Percentiles rank a stretch among this genome's conserved stretches.
phyloP scores from a whole-genome alignment of 805 yeast genomes.

The Saturnispora saitoi region DNA sequence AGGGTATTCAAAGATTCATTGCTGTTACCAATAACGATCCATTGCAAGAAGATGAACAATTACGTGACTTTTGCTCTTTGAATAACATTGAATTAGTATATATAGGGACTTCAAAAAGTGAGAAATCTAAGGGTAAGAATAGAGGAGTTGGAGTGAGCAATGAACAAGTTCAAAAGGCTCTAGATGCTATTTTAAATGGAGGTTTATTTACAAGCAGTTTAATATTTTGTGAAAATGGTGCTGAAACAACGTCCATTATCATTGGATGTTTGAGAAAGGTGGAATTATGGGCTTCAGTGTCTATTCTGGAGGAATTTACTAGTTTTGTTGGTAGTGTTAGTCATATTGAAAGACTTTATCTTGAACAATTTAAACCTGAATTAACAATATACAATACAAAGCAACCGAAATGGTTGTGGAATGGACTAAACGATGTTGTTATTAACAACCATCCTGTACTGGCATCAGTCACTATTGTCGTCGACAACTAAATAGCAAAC shows the following conservation, averaged over 20 bases:
- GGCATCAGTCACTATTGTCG: not conserved
- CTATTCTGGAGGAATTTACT: conserved; percentile 79
- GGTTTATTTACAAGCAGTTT: conserved; percentile 44
- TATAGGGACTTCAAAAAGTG: conserved; percentile 49
- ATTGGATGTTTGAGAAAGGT: conserved; percentile 80
- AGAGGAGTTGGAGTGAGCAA: conserved; percentile 75
- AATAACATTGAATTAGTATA: conserved; percentile 60
- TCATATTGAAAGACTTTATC: conserved; percentile 73
- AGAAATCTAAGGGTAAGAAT: conserved; percentile 70
- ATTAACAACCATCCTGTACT: conserved; percentile 44
- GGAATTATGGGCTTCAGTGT: conserved; percentile 81
- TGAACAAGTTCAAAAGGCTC: conserved; percentile 47
- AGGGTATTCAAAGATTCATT: conserved; percentile 61
- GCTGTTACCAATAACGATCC: conserved; percentile 76
- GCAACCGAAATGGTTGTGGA: conserved; percentile 50
- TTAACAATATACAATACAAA: conserved; percentile 37
- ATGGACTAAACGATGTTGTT: conserved; percentile 49
- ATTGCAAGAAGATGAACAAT: conserved; percentile 36
- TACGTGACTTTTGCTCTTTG: conserved; percentile 43
- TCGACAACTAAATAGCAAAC: conserved; percentile 4
- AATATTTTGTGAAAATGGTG: conserved; percentile 84
- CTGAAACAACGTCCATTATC: conserved; percentile 74
- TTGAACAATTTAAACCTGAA: conserved; percentile 68
- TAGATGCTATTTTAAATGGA: conserved; percentile 57
- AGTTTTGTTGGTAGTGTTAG: conserved; percentile 70